These are phyloP conservation scores for Paradendryphiella salina DNA, from an alignment of 2,329 filamentous ascomycete species.

Conservation along the genomic window DNA sequence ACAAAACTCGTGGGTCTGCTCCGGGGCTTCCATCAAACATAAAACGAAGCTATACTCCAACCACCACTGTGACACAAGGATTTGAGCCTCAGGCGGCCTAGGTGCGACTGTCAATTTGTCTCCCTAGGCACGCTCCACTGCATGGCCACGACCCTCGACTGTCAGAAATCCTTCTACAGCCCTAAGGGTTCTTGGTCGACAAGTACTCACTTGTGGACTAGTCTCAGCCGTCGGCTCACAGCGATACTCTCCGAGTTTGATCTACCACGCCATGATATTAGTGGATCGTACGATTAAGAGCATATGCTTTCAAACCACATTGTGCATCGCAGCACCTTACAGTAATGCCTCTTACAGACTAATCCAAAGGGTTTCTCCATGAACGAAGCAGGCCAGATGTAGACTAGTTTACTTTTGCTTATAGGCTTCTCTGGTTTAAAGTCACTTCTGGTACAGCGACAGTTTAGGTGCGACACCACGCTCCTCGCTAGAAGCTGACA, in stretches of 20 bases:
- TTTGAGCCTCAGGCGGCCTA: conserved; percentile 19
- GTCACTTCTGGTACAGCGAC: conserved; percentile 29
- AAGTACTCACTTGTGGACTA: conserved; percentile 13
- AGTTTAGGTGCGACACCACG: conserved; percentile 20
- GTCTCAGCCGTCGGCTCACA: conserved; percentile 22
- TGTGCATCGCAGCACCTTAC: conserved; percentile 18
- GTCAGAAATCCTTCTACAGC: conserved; percentile 14
- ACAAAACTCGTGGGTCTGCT: conserved; percentile 36
- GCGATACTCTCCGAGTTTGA: conserved; percentile 16
- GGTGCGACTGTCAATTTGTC: conserved; percentile 25
- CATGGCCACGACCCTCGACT: conserved; percentile 19
- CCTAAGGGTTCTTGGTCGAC: conserved; percentile 3
- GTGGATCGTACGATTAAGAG: conserved; percentile 10
- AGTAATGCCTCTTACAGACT: conserved; percentile 29
- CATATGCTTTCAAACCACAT: conserved; percentile 28
- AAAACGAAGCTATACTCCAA: conserved; percentile 29
- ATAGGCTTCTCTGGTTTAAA: conserved; percentile 19
- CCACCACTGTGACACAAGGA: conserved; percentile 22
- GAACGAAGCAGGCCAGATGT: conserved; percentile 32
- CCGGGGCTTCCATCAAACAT: conserved; percentile 33
- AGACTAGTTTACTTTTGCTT: conserved; percentile 24
- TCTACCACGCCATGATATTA: conserved; percentile 17
- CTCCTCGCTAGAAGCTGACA: conserved; percentile 23
- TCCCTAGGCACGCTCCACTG: conserved; percentile 24
- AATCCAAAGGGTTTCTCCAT: conserved; percentile 26